phyloP scores from a whole-genome alignment of 495 filamentous ascomycete genomes.

The Lineolata rhizophorae region DNA sequence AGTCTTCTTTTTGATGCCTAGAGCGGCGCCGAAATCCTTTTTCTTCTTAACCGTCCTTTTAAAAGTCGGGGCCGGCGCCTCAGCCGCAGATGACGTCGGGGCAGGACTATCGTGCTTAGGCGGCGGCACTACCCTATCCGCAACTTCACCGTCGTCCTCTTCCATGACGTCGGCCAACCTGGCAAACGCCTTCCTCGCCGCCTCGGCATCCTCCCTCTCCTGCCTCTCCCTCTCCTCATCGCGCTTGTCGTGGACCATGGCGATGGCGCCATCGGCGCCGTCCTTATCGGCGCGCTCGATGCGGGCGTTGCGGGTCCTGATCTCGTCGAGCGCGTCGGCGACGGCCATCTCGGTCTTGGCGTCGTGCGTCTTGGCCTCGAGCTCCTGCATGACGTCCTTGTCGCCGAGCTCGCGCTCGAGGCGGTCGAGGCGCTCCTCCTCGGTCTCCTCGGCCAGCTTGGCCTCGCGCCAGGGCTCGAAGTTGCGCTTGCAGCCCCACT shows the following conservation, averaged over 20 bases:
- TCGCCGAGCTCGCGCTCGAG: slow-evolving; percentile 52
- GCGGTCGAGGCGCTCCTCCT: slow-evolving; percentile 68
- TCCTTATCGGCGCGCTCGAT: slow-evolving; percentile 51
- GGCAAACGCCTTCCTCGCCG: slow-evolving; percentile 58
- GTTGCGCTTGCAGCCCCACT: slow-evolving; percentile 73
- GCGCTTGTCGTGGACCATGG: slow-evolving; percentile 18
- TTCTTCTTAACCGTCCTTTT: slow-evolving; percentile 65
- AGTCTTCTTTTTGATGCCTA: slow-evolving; percentile 92
- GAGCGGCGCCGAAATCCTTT: slow-evolving; percentile 42
- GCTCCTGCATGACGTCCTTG: slow-evolving; percentile 51
- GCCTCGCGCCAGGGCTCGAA: slow-evolving; percentile 69
- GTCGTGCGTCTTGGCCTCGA: slow-evolving; percentile 70
- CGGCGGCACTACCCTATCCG: too few species aligned
- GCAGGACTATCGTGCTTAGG: too few species aligned
- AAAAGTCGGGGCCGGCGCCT: slow-evolving; percentile 30
- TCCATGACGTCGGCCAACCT: slow-evolving; percentile 16
- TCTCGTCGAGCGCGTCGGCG: slow-evolving; percentile 91
- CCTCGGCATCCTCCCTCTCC: slow-evolving; percentile 73
- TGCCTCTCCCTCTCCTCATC: slow-evolving; percentile 39
- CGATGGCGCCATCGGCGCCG: slow-evolving; percentile 24
- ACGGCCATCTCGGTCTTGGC: slow-evolving; percentile 95
- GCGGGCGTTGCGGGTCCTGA: slow-evolving; percentile 72
- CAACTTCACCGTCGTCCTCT: slow-evolving; percentile 10
- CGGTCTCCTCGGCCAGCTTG: slow-evolving; percentile 45
- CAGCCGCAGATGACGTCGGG: slow-evolving; percentile 22